Conservation (phyloP, 768 basidiomycete species). For the Rhodotorula babjevae region DNA sequence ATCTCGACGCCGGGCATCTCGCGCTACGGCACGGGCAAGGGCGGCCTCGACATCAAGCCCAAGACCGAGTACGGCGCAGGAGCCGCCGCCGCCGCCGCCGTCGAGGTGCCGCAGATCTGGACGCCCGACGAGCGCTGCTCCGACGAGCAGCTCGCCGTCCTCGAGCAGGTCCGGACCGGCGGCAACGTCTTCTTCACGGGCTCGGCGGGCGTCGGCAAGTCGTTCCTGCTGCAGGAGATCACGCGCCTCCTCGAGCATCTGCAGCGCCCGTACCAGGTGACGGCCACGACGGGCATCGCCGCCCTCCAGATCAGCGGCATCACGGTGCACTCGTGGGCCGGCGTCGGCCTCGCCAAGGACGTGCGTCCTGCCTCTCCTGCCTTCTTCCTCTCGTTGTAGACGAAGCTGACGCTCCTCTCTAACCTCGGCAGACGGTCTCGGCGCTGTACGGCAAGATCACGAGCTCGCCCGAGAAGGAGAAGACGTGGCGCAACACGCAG, state of each 20-base stretch:
- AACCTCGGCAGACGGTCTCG: not conserved
- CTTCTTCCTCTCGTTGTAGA: not conserved
- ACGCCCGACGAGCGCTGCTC: conserved; percentile 25
- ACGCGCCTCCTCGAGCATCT: conserved; percentile 26
- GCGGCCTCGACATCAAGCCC: conserved; percentile 1
- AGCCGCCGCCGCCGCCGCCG: not conserved
- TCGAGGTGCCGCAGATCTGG: conserved; percentile 8
- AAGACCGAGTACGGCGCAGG: not conserved
- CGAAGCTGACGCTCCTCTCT: too few relatives aligned
- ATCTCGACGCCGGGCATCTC: conserved; percentile 13
- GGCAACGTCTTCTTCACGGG: conserved; percentile 56
- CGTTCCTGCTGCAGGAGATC: conserved; percentile 45
- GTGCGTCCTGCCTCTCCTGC: not conserved
- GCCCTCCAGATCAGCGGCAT: conserved; percentile 95
- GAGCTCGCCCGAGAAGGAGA: conserved; percentile 20
- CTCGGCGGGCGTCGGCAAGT: conserved; percentile 46
- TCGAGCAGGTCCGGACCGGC: conserved; percentile 60
- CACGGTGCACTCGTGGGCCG: conserved; percentile 89
- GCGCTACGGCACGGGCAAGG: conserved; percentile 25
- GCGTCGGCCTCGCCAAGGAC: conserved; percentile 78
- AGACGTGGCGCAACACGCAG: conserved; percentile 41
- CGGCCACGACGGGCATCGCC: conserved; percentile 93
- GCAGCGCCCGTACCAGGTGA: conserved; percentile 52
- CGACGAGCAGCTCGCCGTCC: conserved; percentile 72
- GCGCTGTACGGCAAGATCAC: conserved; percentile 16